phyloP scores from a whole-genome alignment of 2,329 filamentous ascomycete species.

The Aspergillus calidoustus region DNA sequence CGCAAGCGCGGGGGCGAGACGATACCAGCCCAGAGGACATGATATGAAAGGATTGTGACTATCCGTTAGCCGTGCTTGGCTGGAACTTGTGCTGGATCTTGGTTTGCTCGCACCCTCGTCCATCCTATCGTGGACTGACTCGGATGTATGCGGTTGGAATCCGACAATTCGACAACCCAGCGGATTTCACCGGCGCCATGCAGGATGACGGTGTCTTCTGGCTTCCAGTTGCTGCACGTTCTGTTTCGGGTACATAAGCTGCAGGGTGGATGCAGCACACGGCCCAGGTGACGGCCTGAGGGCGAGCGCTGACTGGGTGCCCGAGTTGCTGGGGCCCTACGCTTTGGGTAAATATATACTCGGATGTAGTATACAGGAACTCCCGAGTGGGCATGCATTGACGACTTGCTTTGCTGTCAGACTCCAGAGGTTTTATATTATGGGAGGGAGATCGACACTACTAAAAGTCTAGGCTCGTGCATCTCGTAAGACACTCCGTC shows the following conservation, averaged over 20 bases:
- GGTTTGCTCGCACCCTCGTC: neutral
- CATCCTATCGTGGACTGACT: slow-evolving; percentile 4
- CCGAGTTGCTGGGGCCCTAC: slow-evolving; percentile 3
- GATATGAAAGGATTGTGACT: slow-evolving; percentile 9
- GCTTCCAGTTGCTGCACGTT: neutral
- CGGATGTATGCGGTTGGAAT: slow-evolving; percentile 7
- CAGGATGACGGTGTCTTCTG: slow-evolving; percentile 1
- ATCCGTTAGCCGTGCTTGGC: slow-evolving; percentile 4
- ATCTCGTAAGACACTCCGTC: neutral
- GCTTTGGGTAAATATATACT: neutral
- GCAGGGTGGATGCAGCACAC: neutral
- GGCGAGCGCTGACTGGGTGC: slow-evolving; percentile 4
- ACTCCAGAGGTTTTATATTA: neutral
- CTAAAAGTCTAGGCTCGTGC: neutral
- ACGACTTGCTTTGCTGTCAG: neutral
- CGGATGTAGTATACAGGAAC: neutral
- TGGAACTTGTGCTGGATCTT: neutral
- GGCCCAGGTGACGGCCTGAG: neutral
- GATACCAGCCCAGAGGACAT: slow-evolving; percentile 7
- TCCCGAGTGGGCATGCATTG: neutral
- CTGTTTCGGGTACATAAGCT: slow-evolving; percentile 1
- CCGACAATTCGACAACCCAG: neutral
- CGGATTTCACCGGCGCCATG: neutral
- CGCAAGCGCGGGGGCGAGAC: slow-evolving; percentile 3
- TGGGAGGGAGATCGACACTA: slow-evolving; percentile 8